Base-by-base conservation (phyloP, 108 stramenopile species). In the Pseudonitzschia pungens region DNA sequence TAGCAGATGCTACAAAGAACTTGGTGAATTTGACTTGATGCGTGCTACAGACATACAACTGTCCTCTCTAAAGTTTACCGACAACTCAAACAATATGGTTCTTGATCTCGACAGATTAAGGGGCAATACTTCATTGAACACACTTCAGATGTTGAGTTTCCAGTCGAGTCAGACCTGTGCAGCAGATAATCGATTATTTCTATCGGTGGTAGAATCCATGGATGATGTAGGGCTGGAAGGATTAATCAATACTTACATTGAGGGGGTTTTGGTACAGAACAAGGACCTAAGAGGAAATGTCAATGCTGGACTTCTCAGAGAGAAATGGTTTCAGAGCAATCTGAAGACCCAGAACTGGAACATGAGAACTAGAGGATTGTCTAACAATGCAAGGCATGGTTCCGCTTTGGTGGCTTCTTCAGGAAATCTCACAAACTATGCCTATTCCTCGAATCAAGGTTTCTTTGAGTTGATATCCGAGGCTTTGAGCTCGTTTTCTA, bases 241-340 rank as follows among this genome's bases (percentile, higher is more conserved):
- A 42, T 20, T 69, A 4, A 18, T 73, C 14, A 66, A 2, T 18
- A 52, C 62, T 0, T 73, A 79, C 58, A 70, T 73, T 18, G 68
- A 79, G 18, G 78, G 78, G 18, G 29, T 73, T n/a, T 45, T 70
- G 20, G 33, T 70, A 12, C 14, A 50, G 16, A 28, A 57, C 42
- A 27, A 43, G 10, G 29, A 50, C 21, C 27, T 74, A 4, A 24
- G 56, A 27, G 20, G 27, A 31, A 44, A 65, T 60, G 51, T 31
- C 16, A n/a, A 69, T 53, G 52, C 29, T 1, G 52, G 52, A 14
- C 7, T 41, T 50, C 44, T 73, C 11, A 40, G 65, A 67, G 90
- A 91, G 33, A 83, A 83, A 67, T 91, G 90, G 90, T 89, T 86
- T 58, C 86, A 89, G 64, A 81, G 77, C 55, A 67, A 70, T 9